phyloP scores from a whole-genome alignment of 129 eudicot genomes.

The Lactuca saligna region DNA sequence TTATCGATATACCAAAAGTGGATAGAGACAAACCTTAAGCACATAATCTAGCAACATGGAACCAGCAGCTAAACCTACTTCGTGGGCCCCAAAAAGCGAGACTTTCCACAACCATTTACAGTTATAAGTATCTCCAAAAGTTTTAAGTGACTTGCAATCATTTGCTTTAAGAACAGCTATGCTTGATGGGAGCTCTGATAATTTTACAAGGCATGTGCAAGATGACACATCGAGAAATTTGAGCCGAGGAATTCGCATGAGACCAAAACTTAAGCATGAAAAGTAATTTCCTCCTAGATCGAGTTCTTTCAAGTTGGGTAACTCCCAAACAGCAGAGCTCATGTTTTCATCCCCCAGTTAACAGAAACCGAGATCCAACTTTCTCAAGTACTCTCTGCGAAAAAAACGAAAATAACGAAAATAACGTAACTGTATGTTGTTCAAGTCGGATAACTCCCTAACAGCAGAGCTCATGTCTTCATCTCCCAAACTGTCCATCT shows the following conservation, averaged over 20 bases:
- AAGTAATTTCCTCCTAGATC: not conserved
- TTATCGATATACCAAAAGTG: no score
- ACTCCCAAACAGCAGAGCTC: not conserved
- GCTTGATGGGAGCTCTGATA: not conserved
- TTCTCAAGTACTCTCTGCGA: not conserved
- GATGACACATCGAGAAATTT: not conserved
- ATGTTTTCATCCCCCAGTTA: not conserved
- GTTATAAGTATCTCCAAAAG: not conserved
- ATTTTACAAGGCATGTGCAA: not conserved
- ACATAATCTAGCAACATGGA: not conserved
- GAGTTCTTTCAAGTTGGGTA: not conserved
- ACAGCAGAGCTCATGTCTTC: not conserved
- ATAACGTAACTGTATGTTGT: no score
- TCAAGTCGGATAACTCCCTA: not conserved
- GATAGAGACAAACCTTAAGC: not conserved
- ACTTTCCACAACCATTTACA: not conserved
- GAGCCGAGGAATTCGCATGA: not conserved
- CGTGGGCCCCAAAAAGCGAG: not conserved
- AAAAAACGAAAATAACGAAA: not conserved
- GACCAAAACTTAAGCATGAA: not conserved
- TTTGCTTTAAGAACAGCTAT: not conserved
- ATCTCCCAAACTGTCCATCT: not conserved
- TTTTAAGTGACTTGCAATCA: not conserved
- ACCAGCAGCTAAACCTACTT: not conserved
- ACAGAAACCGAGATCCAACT: not conserved